These are phyloP conservation scores for Thraustochytrium sp. DNA, from an alignment of 352 stramenopile species.

Conservation along the genomic window DNA sequence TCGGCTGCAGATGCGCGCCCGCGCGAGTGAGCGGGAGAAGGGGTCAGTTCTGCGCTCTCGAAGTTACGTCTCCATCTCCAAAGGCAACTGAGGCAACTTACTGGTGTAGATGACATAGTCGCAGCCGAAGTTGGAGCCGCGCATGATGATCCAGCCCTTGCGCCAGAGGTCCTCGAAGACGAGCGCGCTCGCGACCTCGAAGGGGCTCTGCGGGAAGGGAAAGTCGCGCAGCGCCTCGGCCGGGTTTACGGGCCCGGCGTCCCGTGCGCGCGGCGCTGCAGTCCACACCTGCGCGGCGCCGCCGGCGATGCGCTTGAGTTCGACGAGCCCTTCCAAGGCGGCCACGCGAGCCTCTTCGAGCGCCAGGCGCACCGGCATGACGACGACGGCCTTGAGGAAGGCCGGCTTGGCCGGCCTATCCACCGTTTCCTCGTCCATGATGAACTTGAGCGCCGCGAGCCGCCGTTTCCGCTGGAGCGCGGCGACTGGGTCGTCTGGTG, in stretches of 20 bases:
- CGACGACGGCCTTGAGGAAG: neutral
- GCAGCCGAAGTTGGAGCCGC: constrained; percentile 16
- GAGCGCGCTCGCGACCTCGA: neutral
- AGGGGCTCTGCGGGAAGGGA: neutral
- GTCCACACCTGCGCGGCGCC: too few species aligned
- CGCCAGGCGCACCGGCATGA: neutral
- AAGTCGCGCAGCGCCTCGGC: too few species aligned
- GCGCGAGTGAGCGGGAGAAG: too few species aligned
- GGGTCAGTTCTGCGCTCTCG: too few species aligned
- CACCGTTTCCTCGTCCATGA: neutral
- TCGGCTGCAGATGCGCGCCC: neutral
- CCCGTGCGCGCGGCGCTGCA: too few species aligned
- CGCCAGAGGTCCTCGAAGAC: constrained; percentile 35
- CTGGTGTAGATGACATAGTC: constrained; percentile 19
- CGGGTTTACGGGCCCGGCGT: too few species aligned
- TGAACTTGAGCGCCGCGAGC: neutral
- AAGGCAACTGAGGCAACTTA: constrained; percentile 1
- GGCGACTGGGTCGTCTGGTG: neutral
- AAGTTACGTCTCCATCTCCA: neutral
- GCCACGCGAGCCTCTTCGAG: neutral
- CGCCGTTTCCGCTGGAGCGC: neutral
- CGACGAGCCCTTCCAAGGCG: neutral
- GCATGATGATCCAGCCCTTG: constrained; percentile 32
- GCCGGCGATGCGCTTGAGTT: neutral
- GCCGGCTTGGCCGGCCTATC: neutral